Evolutionary conservation across 306 rosid genomes (phyloP), one percentile per base, ranked within the genome.

Genomic region (Inga leiocalycina): DNA sequence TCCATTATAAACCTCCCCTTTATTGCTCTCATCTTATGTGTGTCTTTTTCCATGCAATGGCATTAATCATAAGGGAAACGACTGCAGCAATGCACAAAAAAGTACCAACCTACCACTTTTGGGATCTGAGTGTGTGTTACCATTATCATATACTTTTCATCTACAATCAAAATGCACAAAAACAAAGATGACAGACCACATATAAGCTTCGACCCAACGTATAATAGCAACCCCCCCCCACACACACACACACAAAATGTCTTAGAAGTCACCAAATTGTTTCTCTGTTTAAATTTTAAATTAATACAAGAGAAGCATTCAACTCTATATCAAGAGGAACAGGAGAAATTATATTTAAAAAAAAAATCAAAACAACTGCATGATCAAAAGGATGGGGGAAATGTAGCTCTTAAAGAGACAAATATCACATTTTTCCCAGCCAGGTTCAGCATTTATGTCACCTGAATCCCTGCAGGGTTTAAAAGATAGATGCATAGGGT

Each of bases 401-500:
- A 16, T 74, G 46, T 75, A 37, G 30, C 69, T 75, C 80, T 49
- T 48, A 37, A 22, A 49, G 46, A 68, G 46, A 10, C 13, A 20
- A 54, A 57, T 57, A 3, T n/a, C 64, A 57, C 64, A 51, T 51
- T 57, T n/a, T 19, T 9, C 30, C 1, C n/a, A 8, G 24, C 2
- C 8, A 57, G 11, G 11, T 57, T n/a, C 61, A 54, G 24, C 71
- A 68, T 20, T 44, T 77, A 5, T 27, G 12, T 35, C 66, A 59
- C 13, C 32, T 59, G 12, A 20, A 59, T 37, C 48, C 44, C 22
- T 70, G 41, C 35, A 57, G 78, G 41, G 8, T 32, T 66, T 41
- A 54, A 43, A 37, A 82, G 30, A 68, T 76, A 41, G 22, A 22
- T 54, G 65, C 59, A 69, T 76, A n/a, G n/a, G n/a, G n/a, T n/a